phyloP scores from a whole-genome alignment of 2,329 filamentous ascomycete genomes.

The Xylariaceae sp. region DNA sequence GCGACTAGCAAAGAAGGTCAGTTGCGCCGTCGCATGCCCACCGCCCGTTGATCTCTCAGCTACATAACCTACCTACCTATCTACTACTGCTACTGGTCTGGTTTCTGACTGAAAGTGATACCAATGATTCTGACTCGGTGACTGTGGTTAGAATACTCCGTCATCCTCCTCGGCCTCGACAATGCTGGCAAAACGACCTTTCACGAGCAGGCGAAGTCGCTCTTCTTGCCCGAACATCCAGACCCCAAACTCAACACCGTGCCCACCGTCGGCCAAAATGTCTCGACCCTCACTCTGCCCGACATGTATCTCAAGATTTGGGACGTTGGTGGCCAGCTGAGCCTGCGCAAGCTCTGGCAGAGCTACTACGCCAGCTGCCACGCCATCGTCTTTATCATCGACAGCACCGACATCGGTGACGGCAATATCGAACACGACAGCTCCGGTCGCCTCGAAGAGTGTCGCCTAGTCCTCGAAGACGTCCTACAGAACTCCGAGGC shows the following conservation, averaged over 20 bases:
- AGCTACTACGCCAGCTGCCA: slow-evolving; percentile 92
- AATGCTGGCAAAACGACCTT: slow-evolving; percentile 98
- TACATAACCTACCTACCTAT: background rate
- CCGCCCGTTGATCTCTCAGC: background rate
- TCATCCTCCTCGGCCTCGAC: slow-evolving; percentile 93
- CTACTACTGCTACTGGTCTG: background rate
- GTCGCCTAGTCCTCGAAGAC: slow-evolving; percentile 80
- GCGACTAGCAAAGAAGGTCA: slow-evolving; percentile 94
- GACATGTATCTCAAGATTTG: slow-evolving; percentile 98
- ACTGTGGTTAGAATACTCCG: slow-evolving; percentile 72
- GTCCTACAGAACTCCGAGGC: slow-evolving; percentile 84
- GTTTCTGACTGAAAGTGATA: background rate
- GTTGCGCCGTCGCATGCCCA: slow-evolving; percentile 18
- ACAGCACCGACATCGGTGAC: slow-evolving; percentile 89
- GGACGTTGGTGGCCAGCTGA: slow-evolving; percentile 94
- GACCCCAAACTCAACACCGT: slow-evolving; percentile 77
- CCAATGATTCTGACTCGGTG: slow-evolving; percentile 6
- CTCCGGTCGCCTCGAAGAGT: slow-evolving; percentile 75
- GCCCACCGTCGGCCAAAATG: slow-evolving; percentile 95
- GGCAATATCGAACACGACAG: slow-evolving; percentile 54
- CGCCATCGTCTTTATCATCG: slow-evolving; percentile 96
- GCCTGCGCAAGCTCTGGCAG: slow-evolving; percentile 86
- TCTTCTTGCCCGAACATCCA: slow-evolving; percentile 62
- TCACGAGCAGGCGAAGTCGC: slow-evolving; percentile 89
- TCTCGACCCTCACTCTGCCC: slow-evolving; percentile 81